A percentile compares a stretch with the other conserved stretches of the same genome.
These are phyloP conservation scores for Asclepias syriaca DNA, from an alignment of 257 asterid genomes.

Conservation along the genomic window DNA sequence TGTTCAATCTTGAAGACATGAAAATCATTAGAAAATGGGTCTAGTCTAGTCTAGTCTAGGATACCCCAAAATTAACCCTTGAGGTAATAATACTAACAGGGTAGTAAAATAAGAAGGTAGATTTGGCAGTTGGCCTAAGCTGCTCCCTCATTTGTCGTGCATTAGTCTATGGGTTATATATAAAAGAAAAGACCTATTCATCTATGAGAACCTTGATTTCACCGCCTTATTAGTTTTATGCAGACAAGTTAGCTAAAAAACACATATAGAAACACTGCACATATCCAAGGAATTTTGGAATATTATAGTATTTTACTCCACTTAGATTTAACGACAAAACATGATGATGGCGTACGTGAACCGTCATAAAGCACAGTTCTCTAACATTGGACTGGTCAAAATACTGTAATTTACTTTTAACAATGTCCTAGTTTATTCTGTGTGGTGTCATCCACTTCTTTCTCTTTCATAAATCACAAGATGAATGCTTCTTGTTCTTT, in stretches of 20 bases:
- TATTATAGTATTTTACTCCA: not conserved
- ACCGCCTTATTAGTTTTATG: not conserved
- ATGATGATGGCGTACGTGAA: constrained; percentile 28
- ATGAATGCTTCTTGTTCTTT: not conserved
- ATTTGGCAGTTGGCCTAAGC: not conserved
- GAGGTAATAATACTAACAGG: not conserved
- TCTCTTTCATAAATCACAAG: too few relatives aligned
- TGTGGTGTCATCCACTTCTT: not conserved
- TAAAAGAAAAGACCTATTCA: not conserved
- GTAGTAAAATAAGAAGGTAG: not conserved
- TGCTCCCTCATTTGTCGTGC: too few relatives aligned
- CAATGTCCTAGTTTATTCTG: not conserved
- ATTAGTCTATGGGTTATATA: not conserved
- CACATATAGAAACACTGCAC: not conserved
- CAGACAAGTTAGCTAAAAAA: not conserved
- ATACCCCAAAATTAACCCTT: not conserved
- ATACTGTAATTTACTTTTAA: constrained; percentile 3
- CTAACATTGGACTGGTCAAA: constrained; percentile 20
- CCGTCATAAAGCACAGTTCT: constrained; percentile 29
- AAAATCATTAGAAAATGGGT: not conserved
- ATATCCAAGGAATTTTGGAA: not conserved
- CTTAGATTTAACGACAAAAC: not conserved
- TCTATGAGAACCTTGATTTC: not conserved
- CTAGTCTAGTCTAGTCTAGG: not conserved
- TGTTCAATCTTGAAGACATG: not conserved